A percentile compares a stretch with the other conserved stretches of the same genome.
Evolutionary conservation across 2,329 filamentous ascomycete genomes (phyloP).

Genomic region (Stagonosporopsis vannaccii): DNA sequence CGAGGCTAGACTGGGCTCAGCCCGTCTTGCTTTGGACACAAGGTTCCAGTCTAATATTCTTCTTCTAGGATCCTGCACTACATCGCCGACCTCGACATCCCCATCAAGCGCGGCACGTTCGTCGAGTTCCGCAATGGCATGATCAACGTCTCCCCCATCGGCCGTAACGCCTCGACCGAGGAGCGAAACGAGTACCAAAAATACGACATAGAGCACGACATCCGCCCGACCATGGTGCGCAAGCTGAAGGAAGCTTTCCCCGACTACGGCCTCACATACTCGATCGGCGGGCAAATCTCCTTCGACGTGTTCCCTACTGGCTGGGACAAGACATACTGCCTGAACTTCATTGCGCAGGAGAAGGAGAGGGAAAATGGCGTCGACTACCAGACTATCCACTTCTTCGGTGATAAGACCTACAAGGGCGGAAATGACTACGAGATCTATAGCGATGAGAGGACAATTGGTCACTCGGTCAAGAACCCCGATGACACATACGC

Average conservation of each 20-base stretch:
- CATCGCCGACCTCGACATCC: conserved; percentile 82
- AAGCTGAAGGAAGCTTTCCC: conserved; percentile 81
- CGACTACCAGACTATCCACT: conserved; percentile 87
- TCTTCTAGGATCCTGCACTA: conserved; percentile 70
- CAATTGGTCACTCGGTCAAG: conserved; percentile 83
- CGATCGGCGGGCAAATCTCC: conserved; percentile 95
- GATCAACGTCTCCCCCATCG: conserved; percentile 85
- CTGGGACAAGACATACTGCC: conserved; percentile 99
- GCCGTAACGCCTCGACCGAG: conserved; percentile 80
- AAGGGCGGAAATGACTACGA: conserved; percentile 94
- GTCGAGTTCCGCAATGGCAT: conserved; percentile 91
- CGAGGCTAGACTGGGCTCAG: not conserved
- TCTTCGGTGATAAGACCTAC: conserved; percentile 96
- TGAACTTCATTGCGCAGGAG: conserved; percentile 85
- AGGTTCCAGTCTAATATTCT: conserved; percentile 44
- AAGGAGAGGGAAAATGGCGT: conserved; percentile 70
- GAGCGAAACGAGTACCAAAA: conserved; percentile 84
- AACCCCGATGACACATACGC: conserved; percentile 82
- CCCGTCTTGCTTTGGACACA: not conserved
- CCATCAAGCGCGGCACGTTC: conserved; percentile 83
- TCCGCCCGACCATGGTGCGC: conserved; percentile 78
- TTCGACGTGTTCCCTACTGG: conserved; percentile 97
- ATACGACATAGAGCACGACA: conserved; percentile 79
- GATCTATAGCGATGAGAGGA: conserved; percentile 84
- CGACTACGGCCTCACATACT: conserved; percentile 87